Conservation (phyloP, 1,284 basidiomycete genomes). For the Tremellales sp. region DNA sequence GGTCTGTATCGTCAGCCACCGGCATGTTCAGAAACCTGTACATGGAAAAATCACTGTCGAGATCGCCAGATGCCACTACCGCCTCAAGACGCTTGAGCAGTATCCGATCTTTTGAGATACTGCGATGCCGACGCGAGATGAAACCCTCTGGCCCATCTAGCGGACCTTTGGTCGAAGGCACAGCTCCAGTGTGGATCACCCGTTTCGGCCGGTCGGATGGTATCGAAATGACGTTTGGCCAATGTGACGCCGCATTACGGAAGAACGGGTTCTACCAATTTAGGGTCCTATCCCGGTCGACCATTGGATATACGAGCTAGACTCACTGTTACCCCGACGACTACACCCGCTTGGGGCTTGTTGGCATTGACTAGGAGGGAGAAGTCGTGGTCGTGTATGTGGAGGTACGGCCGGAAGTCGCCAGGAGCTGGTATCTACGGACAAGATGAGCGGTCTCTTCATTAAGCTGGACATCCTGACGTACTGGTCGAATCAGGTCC, state of each 20-base stretch:
- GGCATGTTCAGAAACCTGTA: slow-evolving; percentile 3
- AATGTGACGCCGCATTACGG: slow-evolving; percentile 78
- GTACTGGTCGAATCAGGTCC: slow-evolving; percentile 78
- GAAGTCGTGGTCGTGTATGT: slow-evolving; percentile 89
- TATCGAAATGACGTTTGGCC: slow-evolving; percentile 70
- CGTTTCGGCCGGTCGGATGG: slow-evolving; percentile 33
- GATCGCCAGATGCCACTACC: slow-evolving; percentile 38
- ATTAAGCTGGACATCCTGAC: slow-evolving; percentile 22
- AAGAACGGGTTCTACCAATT: slow-evolving; percentile 75
- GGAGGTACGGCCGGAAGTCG: slow-evolving; percentile 90
- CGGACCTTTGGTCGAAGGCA: not conserved
- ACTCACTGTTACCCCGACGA: slow-evolving; percentile 74
- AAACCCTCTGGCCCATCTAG: slow-evolving; percentile 59
- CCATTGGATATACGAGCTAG: no score
- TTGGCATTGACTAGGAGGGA: slow-evolving; percentile 69
- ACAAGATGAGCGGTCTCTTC: not conserved
- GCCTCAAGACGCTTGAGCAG: slow-evolving; percentile 54
- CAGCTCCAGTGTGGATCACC: no score
- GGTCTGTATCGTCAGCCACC: slow-evolving; percentile 18
- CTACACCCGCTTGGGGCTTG: slow-evolving; percentile 74
- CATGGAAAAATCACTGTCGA: slow-evolving; percentile 45
- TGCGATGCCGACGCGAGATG: slow-evolving; percentile 71
- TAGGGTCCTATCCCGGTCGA: not conserved
- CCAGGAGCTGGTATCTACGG: slow-evolving; percentile 71
- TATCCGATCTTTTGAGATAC: slow-evolving; percentile 75